Conservation (phyloP, 805 yeast species). For the Metschnikowia baotianmanensis region DNA sequence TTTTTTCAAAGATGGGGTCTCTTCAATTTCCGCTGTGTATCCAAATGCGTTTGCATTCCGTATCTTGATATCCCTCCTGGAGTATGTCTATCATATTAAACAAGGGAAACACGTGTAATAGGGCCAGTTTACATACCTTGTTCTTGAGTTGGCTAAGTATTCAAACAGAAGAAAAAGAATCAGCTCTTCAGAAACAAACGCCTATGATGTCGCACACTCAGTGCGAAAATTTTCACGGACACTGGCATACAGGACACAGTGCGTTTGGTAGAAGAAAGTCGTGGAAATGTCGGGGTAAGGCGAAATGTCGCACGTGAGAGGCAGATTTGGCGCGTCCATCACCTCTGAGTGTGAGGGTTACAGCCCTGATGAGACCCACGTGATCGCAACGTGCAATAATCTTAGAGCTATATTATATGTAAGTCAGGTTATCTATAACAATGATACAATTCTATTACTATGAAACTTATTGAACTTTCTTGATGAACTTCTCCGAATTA, state of each 20-base stretch:
- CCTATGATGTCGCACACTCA: constrained; percentile 18
- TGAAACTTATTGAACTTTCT: constrained; percentile 18
- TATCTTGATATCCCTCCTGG: not conserved
- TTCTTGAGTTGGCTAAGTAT: constrained; percentile 16
- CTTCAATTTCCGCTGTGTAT: not conserved
- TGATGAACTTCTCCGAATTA: constrained; percentile 36
- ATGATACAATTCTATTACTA: not conserved
- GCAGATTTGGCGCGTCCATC: not conserved
- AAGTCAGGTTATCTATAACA: not conserved
- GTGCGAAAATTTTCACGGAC: constrained; percentile 18
- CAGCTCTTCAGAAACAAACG: constrained; percentile 3
- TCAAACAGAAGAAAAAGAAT: constrained; percentile 17
- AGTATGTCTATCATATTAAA: too few species aligned
- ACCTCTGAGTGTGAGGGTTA: constrained; percentile 3
- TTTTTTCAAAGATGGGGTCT: not conserved
- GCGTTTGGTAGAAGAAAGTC: not conserved
- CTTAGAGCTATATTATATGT: not conserved
- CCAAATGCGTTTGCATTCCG: not conserved
- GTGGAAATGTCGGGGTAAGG: constrained; percentile 1
- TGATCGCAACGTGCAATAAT: not conserved
- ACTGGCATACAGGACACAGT: constrained; percentile 12
- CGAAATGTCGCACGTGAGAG: constrained; percentile 12
- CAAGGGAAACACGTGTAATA: not conserved
- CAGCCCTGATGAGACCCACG: constrained; percentile 4
- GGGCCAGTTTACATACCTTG: constrained; percentile 14